Base-by-base conservation (phyloP, 1,139 yeast genomes). In the Hansenula sp. region DNA sequence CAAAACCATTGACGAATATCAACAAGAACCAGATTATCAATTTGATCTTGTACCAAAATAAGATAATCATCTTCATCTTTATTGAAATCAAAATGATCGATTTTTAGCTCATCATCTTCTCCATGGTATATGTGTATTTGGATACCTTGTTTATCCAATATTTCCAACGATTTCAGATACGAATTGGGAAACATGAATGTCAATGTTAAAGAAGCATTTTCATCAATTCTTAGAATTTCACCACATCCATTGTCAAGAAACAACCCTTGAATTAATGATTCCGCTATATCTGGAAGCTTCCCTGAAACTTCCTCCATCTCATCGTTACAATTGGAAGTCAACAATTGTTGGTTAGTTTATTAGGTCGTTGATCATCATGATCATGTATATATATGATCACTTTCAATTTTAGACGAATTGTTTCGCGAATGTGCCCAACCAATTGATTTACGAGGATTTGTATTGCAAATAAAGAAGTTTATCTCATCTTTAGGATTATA, bases 1-100 rank as follows among this genome's bases (percentile, higher is more conserved):
- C 53, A 47, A 32, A 44, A 48, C 54, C 54, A 50, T 21, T 44
- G 46, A 2, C 31, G 27, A 2, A 45, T 9, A 29, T 50, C 50
- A 4, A 48, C 48, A 12, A 47, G 24, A 15, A 30, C 10, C 8
- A 21, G 25, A 5, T 21, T 21, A 9, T 21, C 9, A 21, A 21
- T 21, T 9, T 21, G 25, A 21, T 21, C n/a, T 21, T 11, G 15
- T 17, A 18, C 36, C 17, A 18, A 15, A 17, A 21, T 24, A 33
- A 15, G 16, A 30, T 21, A 21, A 21, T 21, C 25, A 21, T 21
- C 25, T 21, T 21, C 9, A 5, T 21, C 25, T 21, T 9, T 21
- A 21, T 21, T 9, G 25, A 21, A 21, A 6, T 21, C 9, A 9
- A 21, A 21, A 21, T 21, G 8, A 21, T 21, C 25, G 25, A 21